A percentile compares a stretch with the other conserved stretches of the same genome.
Conservation (phyloP, 2,329 filamentous ascomycete genomes). For the Fusarium continuum region DNA sequence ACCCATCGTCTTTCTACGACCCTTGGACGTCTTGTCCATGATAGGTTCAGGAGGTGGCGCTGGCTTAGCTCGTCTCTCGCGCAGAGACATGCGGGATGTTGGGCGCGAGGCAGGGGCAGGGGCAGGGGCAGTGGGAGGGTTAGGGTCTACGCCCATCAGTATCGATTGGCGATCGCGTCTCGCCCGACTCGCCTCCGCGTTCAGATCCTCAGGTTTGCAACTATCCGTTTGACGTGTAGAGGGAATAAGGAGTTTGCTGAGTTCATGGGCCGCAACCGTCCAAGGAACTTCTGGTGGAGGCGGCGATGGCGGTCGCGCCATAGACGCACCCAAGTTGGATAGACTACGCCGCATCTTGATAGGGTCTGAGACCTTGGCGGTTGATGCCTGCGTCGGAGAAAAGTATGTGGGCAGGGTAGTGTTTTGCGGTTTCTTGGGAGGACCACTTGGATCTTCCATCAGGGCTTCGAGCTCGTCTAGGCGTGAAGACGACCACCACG, state of each 20-base stretch:
- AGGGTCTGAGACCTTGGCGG: conserved; percentile 78
- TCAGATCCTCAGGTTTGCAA: conserved; percentile 80
- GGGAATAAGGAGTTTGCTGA: conserved; percentile 85
- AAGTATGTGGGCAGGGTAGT: conserved; percentile 77
- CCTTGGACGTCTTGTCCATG: conserved; percentile 46
- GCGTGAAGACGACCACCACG: conserved; percentile 75
- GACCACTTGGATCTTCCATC: conserved; percentile 59
- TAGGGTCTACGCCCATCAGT: conserved; percentile 46
- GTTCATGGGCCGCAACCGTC: conserved; percentile 82
- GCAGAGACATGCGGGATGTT: conserved; percentile 74
- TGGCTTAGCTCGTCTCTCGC: conserved; percentile 72
- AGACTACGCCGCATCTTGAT: conserved; percentile 71
- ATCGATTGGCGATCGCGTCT: conserved; percentile 71
- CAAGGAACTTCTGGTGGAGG: conserved; percentile 86
- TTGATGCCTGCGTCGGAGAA: conserved; percentile 87
- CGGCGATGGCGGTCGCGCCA: conserved; percentile 63
- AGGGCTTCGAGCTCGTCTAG: conserved; percentile 76
- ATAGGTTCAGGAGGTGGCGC: conserved; percentile 60
- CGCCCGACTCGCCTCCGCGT: conserved; percentile 70
- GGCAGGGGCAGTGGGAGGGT: conserved; percentile 25
- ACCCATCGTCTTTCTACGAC: conserved; percentile 70
- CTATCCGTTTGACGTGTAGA: conserved; percentile 77
- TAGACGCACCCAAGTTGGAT: conserved; percentile 60
- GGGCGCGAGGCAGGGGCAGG: conserved; percentile 52
- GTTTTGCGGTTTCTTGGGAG: conserved; percentile 63